Percentiles rank a stretch among this genome's conserved stretches.
Evolutionary conservation across 2,329 filamentous ascomycete species (phyloP).

Genomic region (Colletotrichum theobromicola): DNA sequence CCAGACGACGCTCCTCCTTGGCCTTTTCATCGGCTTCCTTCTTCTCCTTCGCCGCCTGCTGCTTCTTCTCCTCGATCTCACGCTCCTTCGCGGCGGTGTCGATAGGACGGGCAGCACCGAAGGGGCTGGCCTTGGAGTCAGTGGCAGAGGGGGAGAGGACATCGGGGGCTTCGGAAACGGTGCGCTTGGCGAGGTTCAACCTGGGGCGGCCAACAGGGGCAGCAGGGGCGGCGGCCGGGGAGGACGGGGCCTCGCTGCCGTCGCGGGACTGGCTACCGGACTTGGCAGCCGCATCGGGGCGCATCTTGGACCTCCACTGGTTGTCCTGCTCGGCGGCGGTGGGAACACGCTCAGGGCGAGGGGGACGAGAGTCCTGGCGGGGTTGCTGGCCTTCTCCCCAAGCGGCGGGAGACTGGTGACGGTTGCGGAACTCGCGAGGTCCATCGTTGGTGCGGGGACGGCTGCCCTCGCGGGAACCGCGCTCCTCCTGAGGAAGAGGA

Average conservation of each 20-base stretch:
- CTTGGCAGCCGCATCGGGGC: constrained; percentile 71
- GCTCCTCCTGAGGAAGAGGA: constrained; percentile 63
- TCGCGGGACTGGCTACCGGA: constrained; percentile 74
- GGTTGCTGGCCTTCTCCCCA: constrained; percentile 70
- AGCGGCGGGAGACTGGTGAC: constrained; percentile 73
- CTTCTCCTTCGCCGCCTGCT: constrained; percentile 78
- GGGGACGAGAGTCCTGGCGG: constrained; percentile 74
- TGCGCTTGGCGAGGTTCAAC: constrained; percentile 89
- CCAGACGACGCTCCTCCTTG: constrained; percentile 73
- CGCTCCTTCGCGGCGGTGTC: constrained; percentile 90
- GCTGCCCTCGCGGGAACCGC: constrained; percentile 59
- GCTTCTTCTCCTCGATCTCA: constrained; percentile 87
- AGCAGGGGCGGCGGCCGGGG: constrained; percentile 62
- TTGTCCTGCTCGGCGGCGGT: constrained; percentile 93
- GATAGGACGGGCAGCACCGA: constrained; percentile 91
- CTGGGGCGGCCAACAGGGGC: constrained; percentile 72
- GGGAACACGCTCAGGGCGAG: constrained; percentile 68
- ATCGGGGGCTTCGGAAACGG: constrained; percentile 75
- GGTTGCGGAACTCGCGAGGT: constrained; percentile 63
- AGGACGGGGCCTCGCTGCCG: constrained; percentile 76
- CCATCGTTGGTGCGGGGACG: constrained; percentile 62
- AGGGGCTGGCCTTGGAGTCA: constrained; percentile 88
- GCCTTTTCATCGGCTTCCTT: constrained; percentile 86
- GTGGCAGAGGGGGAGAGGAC: constrained; percentile 54
- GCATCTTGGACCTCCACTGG: constrained; percentile 92